Evolutionary conservation across 202 grass and related monocot genomes (phyloP).

Genomic region (Eragrostis tef): DNA sequence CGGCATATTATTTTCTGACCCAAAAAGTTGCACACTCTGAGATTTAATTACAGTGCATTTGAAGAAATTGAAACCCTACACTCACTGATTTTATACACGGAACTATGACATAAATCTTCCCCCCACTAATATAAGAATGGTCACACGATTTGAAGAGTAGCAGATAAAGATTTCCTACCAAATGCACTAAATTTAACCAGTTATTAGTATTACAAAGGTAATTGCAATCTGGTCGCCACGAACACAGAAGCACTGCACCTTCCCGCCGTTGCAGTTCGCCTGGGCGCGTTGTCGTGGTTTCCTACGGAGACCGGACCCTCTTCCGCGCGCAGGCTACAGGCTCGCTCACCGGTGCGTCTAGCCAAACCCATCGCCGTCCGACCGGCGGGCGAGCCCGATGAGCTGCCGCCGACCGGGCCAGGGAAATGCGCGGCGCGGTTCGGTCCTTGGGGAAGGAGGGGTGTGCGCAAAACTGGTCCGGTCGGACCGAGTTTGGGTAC

Average conservation of each 20-base stretch:
- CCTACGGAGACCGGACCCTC: neutral
- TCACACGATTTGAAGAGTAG: neutral
- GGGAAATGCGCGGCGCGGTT: neutral
- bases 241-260: slow-evolving; percentile 30
- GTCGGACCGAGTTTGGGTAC: slow-evolving; percentile 25
- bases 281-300: neutral
- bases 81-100: slow-evolving; percentile 1
- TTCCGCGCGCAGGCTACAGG: neutral
- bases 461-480: slow-evolving; percentile 28
- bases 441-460: neutral
- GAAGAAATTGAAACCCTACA: slow-evolving; percentile 34
- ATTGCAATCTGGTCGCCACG: slow-evolving; percentile 27
- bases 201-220: neutral
- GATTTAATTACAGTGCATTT: neutral
- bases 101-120: slow-evolving; percentile 5
- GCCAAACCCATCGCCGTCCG: neutral
- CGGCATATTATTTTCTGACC: slow-evolving; percentile 27
- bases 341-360: neutral
- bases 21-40: slow-evolving; percentile 2
- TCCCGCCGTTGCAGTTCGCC: slow-evolving; percentile 13
- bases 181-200: neutral
- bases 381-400: neutral
- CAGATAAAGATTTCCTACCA: neutral
- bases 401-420: neutral
- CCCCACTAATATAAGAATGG: neutral